phyloP scores from a whole-genome alignment of 2,329 filamentous ascomycete species.

The Geoglossum cookeanum region DNA sequence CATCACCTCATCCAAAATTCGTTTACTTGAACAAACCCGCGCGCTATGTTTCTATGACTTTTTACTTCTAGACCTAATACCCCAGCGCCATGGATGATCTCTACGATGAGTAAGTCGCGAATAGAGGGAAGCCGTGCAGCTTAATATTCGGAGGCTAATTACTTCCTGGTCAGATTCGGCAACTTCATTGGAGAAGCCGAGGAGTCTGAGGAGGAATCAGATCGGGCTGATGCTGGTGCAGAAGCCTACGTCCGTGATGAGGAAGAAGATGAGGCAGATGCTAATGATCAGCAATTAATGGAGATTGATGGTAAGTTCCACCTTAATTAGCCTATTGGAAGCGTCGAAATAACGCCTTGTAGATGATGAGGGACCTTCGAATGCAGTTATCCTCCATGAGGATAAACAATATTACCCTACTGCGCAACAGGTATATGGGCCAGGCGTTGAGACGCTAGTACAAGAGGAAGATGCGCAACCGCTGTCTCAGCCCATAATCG shows the following conservation, averaged over 20 bases:
- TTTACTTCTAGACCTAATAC: background rate
- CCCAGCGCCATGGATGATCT: slow-evolving; percentile 62
- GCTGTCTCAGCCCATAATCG: slow-evolving; percentile 79
- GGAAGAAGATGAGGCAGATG: slow-evolving; percentile 41
- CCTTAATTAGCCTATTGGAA: background rate
- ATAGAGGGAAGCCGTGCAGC: background rate
- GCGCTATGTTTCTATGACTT: background rate
- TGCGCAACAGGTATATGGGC: slow-evolving; percentile 87
- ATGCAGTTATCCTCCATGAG: slow-evolving; percentile 94
- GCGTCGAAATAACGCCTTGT: slow-evolving; percentile 12
- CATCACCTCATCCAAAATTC: too few species aligned
- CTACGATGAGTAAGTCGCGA: slow-evolving; percentile 62
- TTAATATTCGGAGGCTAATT: background rate
- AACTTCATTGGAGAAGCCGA: slow-evolving; percentile 95
- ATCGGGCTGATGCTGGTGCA: slow-evolving; percentile 51
- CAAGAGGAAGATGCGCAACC: slow-evolving; percentile 95
- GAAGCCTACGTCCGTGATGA: slow-evolving; percentile 67
- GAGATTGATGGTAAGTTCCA: slow-evolving; percentile 57
- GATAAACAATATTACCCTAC: slow-evolving; percentile 99
- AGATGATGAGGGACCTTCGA: slow-evolving; percentile 65
- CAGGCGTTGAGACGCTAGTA: slow-evolving; percentile 85
- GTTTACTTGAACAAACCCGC: too few species aligned
- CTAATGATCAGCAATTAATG: slow-evolving; percentile 70
- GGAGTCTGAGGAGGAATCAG: slow-evolving; percentile 69
- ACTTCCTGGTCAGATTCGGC: slow-evolving; percentile 49